A percentile compares a stretch with the other conserved stretches of the same genome.
These are phyloP conservation scores for Chrysoporthe cubensis DNA, from an alignment of 2,329 filamentous ascomycete genomes.

Conservation along the genomic window DNA sequence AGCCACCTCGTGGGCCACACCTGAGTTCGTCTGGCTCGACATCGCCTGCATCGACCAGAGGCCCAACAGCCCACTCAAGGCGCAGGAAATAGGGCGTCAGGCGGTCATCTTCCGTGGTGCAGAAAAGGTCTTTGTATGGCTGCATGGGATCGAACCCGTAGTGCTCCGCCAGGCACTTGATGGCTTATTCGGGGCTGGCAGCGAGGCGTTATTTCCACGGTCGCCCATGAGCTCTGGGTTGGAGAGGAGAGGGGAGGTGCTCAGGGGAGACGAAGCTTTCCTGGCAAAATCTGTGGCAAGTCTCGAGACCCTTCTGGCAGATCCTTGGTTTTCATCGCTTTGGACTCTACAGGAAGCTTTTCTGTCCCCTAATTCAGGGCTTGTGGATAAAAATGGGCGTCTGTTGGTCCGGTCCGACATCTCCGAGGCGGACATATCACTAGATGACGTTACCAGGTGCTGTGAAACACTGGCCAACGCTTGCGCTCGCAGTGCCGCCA, in stretches of 20 bases:
- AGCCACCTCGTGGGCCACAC: slow-evolving; percentile 8
- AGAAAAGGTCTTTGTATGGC: slow-evolving; percentile 10
- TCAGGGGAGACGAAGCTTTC: slow-evolving; percentile 6
- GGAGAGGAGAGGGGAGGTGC: not conserved
- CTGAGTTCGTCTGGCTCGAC: not conserved
- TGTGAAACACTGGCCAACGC: not conserved
- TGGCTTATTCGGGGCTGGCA: not conserved
- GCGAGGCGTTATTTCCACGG: not conserved
- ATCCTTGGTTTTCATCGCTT: slow-evolving; percentile 12
- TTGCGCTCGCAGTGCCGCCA: not conserved
- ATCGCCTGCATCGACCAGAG: not conserved
- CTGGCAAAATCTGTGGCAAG: not conserved
- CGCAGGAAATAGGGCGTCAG: slow-evolving; percentile 14
- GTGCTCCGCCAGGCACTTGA: not conserved
- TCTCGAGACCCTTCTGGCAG: slow-evolving; percentile 5
- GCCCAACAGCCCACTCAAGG: slow-evolving; percentile 1
- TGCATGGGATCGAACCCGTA: not conserved
- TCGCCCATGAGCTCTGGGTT: slow-evolving; percentile 1
- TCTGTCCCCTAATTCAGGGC: not conserved
- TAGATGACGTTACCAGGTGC: not conserved
- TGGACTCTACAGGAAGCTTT: slow-evolving; percentile 17
- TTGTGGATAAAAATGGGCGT: not conserved
- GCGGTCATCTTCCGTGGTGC: slow-evolving; percentile 13
- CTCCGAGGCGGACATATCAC: slow-evolving; percentile 3
- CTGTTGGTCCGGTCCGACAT: not conserved